These are phyloP conservation scores for Zygosaccharomyces bisporus DNA, from an alignment of 805 yeast genomes.

Conservation along the genomic window DNA sequence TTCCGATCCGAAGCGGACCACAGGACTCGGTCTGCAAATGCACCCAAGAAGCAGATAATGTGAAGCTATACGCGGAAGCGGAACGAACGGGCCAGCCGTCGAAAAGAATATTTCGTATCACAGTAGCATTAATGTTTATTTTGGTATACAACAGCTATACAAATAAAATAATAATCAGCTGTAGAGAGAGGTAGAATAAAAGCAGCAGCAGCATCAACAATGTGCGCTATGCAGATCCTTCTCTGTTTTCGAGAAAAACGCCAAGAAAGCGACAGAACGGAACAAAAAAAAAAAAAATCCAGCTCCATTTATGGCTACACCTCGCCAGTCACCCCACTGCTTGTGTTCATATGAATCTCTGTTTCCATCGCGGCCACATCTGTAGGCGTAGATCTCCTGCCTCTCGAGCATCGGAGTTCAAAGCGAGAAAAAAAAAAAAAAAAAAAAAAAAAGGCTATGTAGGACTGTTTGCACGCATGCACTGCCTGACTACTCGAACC, in stretches of 20 bases:
- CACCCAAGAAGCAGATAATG: constrained; percentile 1
- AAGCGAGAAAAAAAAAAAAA: too few relatives aligned
- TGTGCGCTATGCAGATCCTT: not conserved
- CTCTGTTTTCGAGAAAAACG: not conserved
- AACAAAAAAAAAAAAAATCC: not conserved
- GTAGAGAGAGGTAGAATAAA: constrained; percentile 1
- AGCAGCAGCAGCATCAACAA: not conserved
- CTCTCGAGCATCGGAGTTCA: not conserved
- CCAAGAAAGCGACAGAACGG: not conserved
- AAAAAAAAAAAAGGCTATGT: too few relatives aligned
- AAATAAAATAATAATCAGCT: constrained; percentile 1
- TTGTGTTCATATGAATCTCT: not conserved
- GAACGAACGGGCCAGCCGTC: not conserved
- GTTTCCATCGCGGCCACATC: not conserved
- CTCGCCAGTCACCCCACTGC: not conserved
- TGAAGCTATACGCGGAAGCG: not conserved
- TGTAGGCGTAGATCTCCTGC: not conserved
- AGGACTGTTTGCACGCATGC: too few relatives aligned
- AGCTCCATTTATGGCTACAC: not conserved
- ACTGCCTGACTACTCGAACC: too few relatives aligned
- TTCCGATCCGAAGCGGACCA: not conserved
- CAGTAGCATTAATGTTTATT: not conserved
- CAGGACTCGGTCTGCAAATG: not conserved
- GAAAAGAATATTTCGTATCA: not conserved
- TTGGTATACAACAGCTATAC: not conserved